Percentiles rank a stretch among this genome's conserved stretches.
Conservation (phyloP, 108 stramenopile species). For the Bacterosira constricta region DNA sequence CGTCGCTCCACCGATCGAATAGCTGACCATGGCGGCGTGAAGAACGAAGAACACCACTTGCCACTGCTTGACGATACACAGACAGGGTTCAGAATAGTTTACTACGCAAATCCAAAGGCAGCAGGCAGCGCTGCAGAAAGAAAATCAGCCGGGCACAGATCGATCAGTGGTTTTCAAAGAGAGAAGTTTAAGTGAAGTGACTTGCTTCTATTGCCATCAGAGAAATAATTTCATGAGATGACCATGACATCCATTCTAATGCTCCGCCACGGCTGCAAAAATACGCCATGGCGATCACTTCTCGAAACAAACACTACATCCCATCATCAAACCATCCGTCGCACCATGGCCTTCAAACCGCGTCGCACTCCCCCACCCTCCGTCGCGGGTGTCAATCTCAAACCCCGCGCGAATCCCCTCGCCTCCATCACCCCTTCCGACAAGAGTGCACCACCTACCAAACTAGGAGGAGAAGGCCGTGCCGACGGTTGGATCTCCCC, state of each 20-base stretch:
- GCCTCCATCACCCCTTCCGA: not conserved
- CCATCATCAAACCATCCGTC: not conserved
- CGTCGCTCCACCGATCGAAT: no score
- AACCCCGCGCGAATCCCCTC: slow-evolving; percentile 33
- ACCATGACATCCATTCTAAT: not conserved
- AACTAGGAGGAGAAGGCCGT: slow-evolving; percentile 12
- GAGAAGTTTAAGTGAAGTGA: no score
- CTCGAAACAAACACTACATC: not conserved
- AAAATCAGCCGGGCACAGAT: no score
- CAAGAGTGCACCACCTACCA: not conserved
- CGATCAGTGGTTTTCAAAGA: no score
- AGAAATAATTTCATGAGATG: not conserved
- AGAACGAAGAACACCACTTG: no score
- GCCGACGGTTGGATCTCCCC: slow-evolving; percentile 35
- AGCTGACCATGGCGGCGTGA: no score
- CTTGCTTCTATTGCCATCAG: not conserved
- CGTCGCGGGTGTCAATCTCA: slow-evolving; percentile 29
- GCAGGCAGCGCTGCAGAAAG: no score
- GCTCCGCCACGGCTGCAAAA: not conserved
- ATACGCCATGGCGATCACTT: not conserved
- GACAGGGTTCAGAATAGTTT: no score
- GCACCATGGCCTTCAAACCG: slow-evolving; percentile 28
- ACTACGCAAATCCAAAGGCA: no score
- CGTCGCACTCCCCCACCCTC: slow-evolving; percentile 47
- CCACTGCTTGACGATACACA: no score